Base-by-base conservation (phyloP, 345 rosid species). In the Lumnitzera littorea region DNA sequence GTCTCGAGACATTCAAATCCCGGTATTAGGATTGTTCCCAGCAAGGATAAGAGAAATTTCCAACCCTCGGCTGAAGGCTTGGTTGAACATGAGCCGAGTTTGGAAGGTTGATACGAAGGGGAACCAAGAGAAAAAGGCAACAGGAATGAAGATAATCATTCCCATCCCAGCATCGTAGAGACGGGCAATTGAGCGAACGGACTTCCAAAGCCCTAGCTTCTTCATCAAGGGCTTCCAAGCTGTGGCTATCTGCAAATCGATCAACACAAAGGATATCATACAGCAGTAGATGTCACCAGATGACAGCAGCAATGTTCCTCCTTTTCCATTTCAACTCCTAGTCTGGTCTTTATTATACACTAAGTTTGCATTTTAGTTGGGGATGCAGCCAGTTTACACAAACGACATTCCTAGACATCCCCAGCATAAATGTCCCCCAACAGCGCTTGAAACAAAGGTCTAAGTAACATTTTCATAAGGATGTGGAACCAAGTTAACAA, bases 101-200 rank as follows among this genome's bases (percentile, higher is more conserved):
- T 94, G 99, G 82, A 94, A 94, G 17, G 99, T 94, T 6, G 99
- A 90, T 27, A 94, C 80, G 11, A 94, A 94, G 0, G 99, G 99
- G 79, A 94, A 94, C 97, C 97, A 94, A 2, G 99, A 88, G 47
- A 82, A 83, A 12, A 94, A 72, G 0, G 99, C 95, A 1, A 94
- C 67, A 0, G 97, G 96, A 14, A 94, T 67, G 68, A 94, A 94
- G 71, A 94, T 84, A 1, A 94, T 48, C 95, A 90, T 94, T 55
- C 99, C 99, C 97, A 94, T 90, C 48, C 88, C 86, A 1, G 99
- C 97, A 54, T 90, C 99, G 5, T 81, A 90, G 5, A 90, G 82
- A 13, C 96, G 84, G 3, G 89, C 96, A 2, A 94, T 67, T n/a
- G 99, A 88, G 2, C 99, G 91, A 23, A 88, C 16, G 0, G 96